Evolutionary conservation across 768 basidiomycete genomes (phyloP).

Genomic region (Rhizopogon salebrosus): DNA sequence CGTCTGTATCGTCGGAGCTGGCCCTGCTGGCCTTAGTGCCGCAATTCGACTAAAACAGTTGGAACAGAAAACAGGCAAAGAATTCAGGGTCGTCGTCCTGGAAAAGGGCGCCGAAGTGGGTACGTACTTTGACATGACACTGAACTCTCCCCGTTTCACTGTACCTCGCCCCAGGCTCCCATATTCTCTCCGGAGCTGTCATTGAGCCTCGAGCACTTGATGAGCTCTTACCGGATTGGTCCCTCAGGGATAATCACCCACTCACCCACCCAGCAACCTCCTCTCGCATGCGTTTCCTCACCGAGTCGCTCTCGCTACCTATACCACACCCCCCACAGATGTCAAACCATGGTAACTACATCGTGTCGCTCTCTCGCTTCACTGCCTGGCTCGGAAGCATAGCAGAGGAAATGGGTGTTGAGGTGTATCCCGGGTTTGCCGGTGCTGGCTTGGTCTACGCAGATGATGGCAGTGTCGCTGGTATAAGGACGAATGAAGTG

Average conservation of each 20-base stretch:
- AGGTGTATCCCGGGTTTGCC: constrained; percentile 95
- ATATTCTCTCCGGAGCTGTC: constrained; percentile 94
- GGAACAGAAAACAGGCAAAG: constrained; percentile 70
- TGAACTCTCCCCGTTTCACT: neutral
- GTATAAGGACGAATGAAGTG: constrained; percentile 91
- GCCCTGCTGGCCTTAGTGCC: constrained; percentile 93
- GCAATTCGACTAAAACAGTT: constrained; percentile 95
- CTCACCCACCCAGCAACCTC: constrained; percentile 74
- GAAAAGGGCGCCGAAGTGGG: constrained; percentile 95
- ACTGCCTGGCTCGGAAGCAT: constrained; percentile 85
- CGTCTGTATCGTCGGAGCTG: constrained; percentile 95
- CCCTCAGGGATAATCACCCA: constrained; percentile 60
- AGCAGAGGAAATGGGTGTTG: constrained; percentile 85
- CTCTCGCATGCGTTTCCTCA: constrained; percentile 84
- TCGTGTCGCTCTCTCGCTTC: constrained; percentile 83
- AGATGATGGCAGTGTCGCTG: constrained; percentile 42
- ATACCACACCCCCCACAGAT: constrained; percentile 97
- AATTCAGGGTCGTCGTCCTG: constrained; percentile 86
- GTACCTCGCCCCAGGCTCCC: constrained; percentile 57
- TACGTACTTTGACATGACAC: constrained; percentile 35
- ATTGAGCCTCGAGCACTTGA: constrained; percentile 89
- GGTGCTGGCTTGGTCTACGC: constrained; percentile 80
- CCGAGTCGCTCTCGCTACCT: constrained; percentile 60
- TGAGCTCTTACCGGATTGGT: constrained; percentile 88
- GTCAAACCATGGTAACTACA: constrained; percentile 91